Percentiles rank a stretch among this genome's conserved stretches.
Evolutionary conservation across 2,329 filamentous ascomycete species (phyloP).

Genomic region (Aotearoamyces nothofagi): DNA sequence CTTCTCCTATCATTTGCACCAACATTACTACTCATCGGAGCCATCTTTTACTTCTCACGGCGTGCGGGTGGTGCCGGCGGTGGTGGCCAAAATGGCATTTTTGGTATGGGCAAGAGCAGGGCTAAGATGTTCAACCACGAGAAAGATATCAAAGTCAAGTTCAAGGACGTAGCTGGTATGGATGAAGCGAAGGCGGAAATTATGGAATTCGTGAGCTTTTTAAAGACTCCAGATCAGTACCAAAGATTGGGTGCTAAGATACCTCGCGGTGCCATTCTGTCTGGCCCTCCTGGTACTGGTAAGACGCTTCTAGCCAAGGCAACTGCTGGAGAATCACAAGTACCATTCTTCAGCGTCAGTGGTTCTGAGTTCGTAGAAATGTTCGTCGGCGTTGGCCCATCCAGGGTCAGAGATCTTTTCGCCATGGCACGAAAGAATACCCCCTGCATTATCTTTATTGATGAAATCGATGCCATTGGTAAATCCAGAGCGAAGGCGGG

Average conservation of each 20-base stretch:
- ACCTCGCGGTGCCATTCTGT: constrained; percentile 87
- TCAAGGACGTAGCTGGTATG: constrained; percentile 91
- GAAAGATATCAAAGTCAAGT: constrained; percentile 91
- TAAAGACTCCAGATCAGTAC: constrained; percentile 86
- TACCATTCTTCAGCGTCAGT: constrained; percentile 96
- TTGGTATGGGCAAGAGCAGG: constrained; percentile 89
- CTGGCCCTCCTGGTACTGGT: constrained; percentile 95
- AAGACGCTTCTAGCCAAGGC: constrained; percentile 96
- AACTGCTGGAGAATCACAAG: constrained; percentile 88
- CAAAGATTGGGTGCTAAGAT: constrained; percentile 95
- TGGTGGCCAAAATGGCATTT: constrained; percentile 60
- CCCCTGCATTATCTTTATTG: constrained; percentile 98
- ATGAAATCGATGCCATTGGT: constrained; percentile 97
- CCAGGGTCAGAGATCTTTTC: constrained; percentile 87
- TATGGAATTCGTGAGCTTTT: constrained; percentile 97
- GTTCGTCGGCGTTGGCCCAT: constrained; percentile 97
- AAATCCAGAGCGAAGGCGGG: constrained; percentile 73
- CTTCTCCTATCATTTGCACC: constrained; percentile 70
- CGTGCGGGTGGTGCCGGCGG: constrained; percentile 56
- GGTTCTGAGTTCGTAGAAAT: constrained; percentile 99
- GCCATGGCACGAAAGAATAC: constrained; percentile 89
- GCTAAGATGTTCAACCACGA: constrained; percentile 98
- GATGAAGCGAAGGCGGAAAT: constrained; percentile 97
- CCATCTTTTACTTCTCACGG: constrained; percentile 65
- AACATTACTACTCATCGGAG: constrained; percentile 71